Base-by-base conservation (phyloP, 805 yeast species). In the Cyberlindnera nakhonratchasimensis region DNA sequence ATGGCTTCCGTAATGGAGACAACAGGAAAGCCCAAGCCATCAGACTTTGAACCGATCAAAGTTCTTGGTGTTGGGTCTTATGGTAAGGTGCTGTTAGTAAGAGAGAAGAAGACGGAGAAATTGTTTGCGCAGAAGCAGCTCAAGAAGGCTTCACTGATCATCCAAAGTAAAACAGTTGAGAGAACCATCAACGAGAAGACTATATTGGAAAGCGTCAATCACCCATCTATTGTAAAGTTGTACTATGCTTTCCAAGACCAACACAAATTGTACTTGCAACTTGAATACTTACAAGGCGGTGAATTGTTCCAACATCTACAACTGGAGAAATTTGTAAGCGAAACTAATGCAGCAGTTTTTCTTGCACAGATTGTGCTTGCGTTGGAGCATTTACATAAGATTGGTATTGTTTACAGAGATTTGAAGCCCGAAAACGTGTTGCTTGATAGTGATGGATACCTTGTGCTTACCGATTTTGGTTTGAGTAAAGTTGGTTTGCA, bases 391-490 rank as follows among this genome's bases (percentile, higher is more conserved):
- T 72, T 91, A 51, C 99, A 91, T 60, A 88, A 88, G 57, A 86
- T 88, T 62, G 96, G 88, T 54, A 91, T 91, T 51, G 97, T 91
- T 42, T 93, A 91, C 67, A 80, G 99, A 61, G 99, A 91, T 66
- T 74, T 91, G 60, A 91, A 91, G 66, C 99, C 99, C 1, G 99
- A 91, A 65, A 91, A 91, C 63, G 91, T 93, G 52, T 66, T 91
- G 49, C 70, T 91, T 39, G 98, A 91, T 64, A 95, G 96, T 10
- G 82, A 87, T 62, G 99, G 99, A 11, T 96, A 87, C 61, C 82
- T 93, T 52, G 96, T 96, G 0, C 70, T 91, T 45, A 93, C 98
- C 65, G 99, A 91, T 65, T 91, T 91, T 66, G 99, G 99, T 2
- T 73, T 91, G 41, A 86, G 96, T 25, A 91, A 93, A 67, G 96